A percentile compares a stretch with the other conserved stretches of the same genome.
These are phyloP conservation scores for Colletotrichum destructivum DNA, from an alignment of 2,329 filamentous ascomycete species.

Conservation along the genomic window DNA sequence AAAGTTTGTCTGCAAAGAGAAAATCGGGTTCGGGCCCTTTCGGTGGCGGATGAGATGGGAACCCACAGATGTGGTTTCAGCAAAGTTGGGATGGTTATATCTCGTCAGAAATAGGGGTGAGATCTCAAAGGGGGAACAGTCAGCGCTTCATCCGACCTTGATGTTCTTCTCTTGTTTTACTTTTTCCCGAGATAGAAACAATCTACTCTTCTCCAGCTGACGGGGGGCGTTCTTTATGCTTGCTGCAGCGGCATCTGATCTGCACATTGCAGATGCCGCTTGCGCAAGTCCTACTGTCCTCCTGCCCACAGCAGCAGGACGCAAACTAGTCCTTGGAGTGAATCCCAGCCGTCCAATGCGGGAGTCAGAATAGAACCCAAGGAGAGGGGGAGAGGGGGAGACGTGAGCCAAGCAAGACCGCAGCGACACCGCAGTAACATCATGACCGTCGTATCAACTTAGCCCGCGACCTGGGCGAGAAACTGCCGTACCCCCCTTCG, in stretches of 20 bases:
- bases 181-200: constrained; percentile 23
- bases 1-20: not conserved
- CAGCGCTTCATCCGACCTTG: constrained; percentile 11
- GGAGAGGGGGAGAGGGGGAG: constrained; percentile 1
- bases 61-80: constrained; percentile 32
- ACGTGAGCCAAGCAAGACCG: constrained; percentile 25
- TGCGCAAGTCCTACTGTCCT: constrained; percentile 26
- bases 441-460: constrained; percentile 5
- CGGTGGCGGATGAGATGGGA: constrained; percentile 9
- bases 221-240: constrained; percentile 36
- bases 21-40: not conserved
- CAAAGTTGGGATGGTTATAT: constrained; percentile 31
- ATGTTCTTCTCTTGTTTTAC: constrained; percentile 1
- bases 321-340: not conserved
- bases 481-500: constrained; percentile 38
- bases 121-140: constrained; percentile 1
- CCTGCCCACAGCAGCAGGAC: constrained; percentile 8
- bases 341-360: not conserved
- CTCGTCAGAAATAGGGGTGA: constrained; percentile 5
- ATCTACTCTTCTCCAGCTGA: constrained; percentile 4
- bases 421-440: constrained; percentile 7
- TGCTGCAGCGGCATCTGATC: constrained; percentile 34
- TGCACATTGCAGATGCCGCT: constrained; percentile 25
- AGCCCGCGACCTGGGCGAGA: not conserved
- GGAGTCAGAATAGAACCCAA: not conserved